Evolutionary conservation across 2,329 filamentous ascomycete genomes (phyloP), one percentile per base, ranked within the genome.

Genomic region (Fusarium transvaalense): DNA sequence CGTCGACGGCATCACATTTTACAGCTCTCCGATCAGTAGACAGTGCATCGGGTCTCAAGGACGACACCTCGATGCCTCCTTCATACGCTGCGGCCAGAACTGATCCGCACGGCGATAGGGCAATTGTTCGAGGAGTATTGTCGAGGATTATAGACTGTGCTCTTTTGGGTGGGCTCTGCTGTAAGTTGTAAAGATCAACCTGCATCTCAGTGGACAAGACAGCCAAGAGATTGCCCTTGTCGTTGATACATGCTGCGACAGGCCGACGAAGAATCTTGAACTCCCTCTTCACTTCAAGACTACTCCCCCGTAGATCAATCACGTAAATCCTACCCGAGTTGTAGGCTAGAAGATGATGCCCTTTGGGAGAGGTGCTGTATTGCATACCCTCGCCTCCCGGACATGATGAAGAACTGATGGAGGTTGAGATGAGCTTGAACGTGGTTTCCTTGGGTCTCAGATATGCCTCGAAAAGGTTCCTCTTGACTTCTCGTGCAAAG

Each of bases 321-420:
- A 97, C 87, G 72, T 94, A 91, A 68, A 97, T 92, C 59, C 93
- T 86, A 14, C 93, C 94, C 37, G 93, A 97, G 78, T 93, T 97
- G 77, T 94, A 92, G 52, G 92, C 93, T 39, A 97, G 85, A 31
- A 97, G 80, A 71, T 90, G 88, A 69, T 91, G 89, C 4, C 92
- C 93, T 55, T 86, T 88, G 8, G 92, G 89, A 3, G 93, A 97
- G 61, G 93, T 88, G 66, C 87, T 89, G 78, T 97, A 97, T 56
- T 93, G 91, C 81, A 97, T 92, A 45, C 92, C 92, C 78, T 97
- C 93, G 32, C 92, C 92, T 34, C 91, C 91, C 2, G 93, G 93
- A 65, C 91, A 91, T 23, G 93, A 93, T 2, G 92, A 93, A 1
- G 92, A 94, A 76, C 92, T 95, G 71, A 92, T 92, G 8, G 92